phyloP scores from a whole-genome alignment of 2,329 filamentous ascomycete genomes.

The Aureobasidium vineae region DNA sequence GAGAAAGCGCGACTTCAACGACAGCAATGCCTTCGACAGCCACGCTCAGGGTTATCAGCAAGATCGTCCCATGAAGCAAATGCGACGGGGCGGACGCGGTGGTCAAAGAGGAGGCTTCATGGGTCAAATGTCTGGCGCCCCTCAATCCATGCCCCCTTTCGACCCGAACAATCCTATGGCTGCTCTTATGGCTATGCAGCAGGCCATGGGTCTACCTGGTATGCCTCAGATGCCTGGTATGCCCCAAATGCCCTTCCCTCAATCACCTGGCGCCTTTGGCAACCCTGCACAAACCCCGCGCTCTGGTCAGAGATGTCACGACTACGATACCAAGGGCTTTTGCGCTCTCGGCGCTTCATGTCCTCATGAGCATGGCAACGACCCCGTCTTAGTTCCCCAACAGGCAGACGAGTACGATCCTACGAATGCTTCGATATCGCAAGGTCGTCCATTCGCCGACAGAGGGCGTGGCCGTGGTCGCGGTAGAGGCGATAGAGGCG shows the following conservation, averaged over 20 bases:
- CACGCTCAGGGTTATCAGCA: constrained; percentile 37
- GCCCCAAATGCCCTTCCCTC: constrained; percentile 42
- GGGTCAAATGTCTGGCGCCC: constrained; percentile 38
- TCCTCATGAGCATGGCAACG: constrained; percentile 65
- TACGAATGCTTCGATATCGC: constrained; percentile 49
- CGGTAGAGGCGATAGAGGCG: constrained; percentile 37
- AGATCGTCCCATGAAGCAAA: constrained; percentile 58
- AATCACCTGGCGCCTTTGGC: constrained; percentile 30
- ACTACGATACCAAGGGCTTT: constrained; percentile 71
- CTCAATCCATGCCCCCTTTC: constrained; percentile 52
- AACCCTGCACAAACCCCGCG: constrained; percentile 29
- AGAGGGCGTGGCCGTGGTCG: constrained; percentile 43
- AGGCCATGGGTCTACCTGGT: constrained; percentile 48
- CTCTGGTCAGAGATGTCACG: constrained; percentile 57
- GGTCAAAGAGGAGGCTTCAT: constrained; percentile 32
- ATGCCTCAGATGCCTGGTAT: constrained; percentile 47
- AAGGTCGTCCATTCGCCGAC: constrained; percentile 34
- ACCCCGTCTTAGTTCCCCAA: constrained; percentile 48
- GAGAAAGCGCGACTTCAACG: constrained; percentile 58
- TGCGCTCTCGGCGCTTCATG: constrained; percentile 67
- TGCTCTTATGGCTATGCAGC: constrained; percentile 58
- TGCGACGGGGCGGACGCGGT: constrained; percentile 55
- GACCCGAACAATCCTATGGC: constrained; percentile 62
- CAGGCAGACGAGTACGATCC: constrained; percentile 58
- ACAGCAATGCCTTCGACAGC: constrained; percentile 44